Base-by-base conservation (phyloP, 2,329 filamentous ascomycete species). In the Diatrype stigma region DNA sequence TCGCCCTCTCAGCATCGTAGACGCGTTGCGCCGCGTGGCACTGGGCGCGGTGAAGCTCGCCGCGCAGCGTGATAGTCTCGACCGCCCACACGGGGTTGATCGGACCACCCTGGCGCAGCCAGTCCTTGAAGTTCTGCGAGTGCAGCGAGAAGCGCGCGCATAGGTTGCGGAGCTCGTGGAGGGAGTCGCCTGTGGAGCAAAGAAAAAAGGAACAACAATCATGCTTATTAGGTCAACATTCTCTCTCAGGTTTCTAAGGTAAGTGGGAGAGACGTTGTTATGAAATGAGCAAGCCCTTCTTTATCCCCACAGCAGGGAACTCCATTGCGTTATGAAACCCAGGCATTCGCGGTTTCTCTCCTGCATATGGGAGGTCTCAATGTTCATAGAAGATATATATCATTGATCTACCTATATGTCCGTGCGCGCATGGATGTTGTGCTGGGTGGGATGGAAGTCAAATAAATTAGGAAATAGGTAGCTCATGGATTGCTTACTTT, bases 1-100 rank as follows among this genome's bases (percentile, higher is more conserved):
- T 63, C 55, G 78, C 74, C 57, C 76, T 77, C 47, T 76, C 74
- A 3, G 75, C 73, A 16, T 72, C 70, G 63, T 79, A 81, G 55
- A 84, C 80, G 55, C 80, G 77, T 48, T 75, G 68, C 26, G 79
- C 79, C 10, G 79, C 79, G 45, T 78, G 77, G 63, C 80, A 81
- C 63, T 84, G 80, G 8, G 79, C 74, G 42, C 78, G 75, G 66
- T 83, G 80, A 32, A 84, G 71, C 47, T 80, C 73, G 40, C 68
- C 69, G 47, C 76, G 71, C 23, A 84, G 70, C 23, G 62, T 55
- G 35, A 70, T 67, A 28, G 80, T 82, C 51, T 82, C 78, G 58
- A 70, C 72, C 22, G 77, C 71, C 80, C 79, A 82, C n/a, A 72
- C 63, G 3, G 79, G 73, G 56, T 81, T 75, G 63, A 82, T 77